These are phyloP conservation scores for Puccinia coronata DNA, from an alignment of 1,284 basidiomycete species.

Conservation along the genomic window DNA sequence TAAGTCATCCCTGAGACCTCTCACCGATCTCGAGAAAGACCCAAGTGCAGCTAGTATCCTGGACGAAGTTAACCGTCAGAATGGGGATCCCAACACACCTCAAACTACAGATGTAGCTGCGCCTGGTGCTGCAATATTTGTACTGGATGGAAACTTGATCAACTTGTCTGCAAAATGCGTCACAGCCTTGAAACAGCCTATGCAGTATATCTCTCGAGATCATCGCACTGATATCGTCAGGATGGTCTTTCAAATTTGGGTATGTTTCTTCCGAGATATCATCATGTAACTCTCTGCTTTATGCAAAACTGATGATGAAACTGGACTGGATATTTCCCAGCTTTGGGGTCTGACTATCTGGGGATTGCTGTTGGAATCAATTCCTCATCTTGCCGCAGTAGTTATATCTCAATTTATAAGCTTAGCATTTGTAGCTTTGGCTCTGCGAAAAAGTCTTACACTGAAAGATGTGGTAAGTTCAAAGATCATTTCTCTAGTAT, in stretches of 20 bases:
- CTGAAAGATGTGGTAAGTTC: constrained; percentile 16
- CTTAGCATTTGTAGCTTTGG: not conserved
- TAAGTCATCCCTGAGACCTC: constrained; percentile 22
- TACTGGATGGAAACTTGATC: constrained; percentile 43
- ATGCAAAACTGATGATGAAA: not conserved
- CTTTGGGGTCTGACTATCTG: constrained; percentile 36
- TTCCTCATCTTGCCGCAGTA: constrained; percentile 43
- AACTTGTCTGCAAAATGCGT: constrained; percentile 42
- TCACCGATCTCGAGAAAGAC: not conserved
- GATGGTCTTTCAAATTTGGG: constrained; percentile 38
- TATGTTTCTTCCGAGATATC: not conserved
- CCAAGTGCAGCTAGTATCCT: constrained; percentile 10
- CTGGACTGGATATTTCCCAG: not conserved
- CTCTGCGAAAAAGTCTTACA: constrained; percentile 9
- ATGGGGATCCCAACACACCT: not conserved
- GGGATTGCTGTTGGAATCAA: constrained; percentile 37
- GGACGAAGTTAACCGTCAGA: not conserved
- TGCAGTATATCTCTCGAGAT: constrained; percentile 10
- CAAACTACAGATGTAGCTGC: constrained; percentile 27
- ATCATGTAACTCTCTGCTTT: not conserved
- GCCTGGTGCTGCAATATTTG: constrained; percentile 28
- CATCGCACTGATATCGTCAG: constrained; percentile 26
- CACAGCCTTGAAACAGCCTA: not conserved
- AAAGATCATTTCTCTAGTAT: not conserved
- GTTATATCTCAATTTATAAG: constrained; percentile 24